These are phyloP conservation scores for Candida jianshihensis DNA, from an alignment of 805 yeast species.

Conservation along the genomic window DNA sequence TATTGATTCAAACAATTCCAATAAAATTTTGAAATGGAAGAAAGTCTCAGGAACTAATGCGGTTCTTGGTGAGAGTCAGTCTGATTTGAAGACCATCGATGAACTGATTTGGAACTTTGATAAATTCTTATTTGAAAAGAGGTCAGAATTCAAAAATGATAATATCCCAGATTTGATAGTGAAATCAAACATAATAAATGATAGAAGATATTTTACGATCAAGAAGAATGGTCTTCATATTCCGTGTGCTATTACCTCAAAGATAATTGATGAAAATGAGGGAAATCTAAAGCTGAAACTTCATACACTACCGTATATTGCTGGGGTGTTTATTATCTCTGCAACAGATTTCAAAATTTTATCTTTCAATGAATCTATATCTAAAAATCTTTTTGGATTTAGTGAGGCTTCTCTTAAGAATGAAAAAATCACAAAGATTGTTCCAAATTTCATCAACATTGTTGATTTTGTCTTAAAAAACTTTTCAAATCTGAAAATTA, in stretches of 20 bases:
- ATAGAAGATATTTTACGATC: constrained; percentile 57
- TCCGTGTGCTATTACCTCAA: constrained; percentile 71
- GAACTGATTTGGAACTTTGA: constrained; percentile 24
- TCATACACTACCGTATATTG: constrained; percentile 77
- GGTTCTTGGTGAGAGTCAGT: constrained; percentile 11
- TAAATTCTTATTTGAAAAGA: constrained; percentile 6
- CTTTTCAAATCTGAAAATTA: constrained; percentile 32
- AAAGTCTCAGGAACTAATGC: constrained; percentile 17
- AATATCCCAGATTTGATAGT: constrained; percentile 20
- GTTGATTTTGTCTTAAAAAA: constrained; percentile 26
- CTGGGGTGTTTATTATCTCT: constrained; percentile 74
- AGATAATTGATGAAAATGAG: constrained; percentile 43
- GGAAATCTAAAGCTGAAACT: constrained; percentile 50
- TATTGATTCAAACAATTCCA: constrained; percentile 23
- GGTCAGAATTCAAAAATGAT: constrained; percentile 5
- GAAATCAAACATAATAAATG: constrained; percentile 41
- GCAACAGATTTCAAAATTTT: constrained; percentile 36
- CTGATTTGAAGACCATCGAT: constrained; percentile 12
- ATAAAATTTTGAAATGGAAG: constrained; percentile 14
- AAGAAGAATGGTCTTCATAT: constrained; percentile 38
- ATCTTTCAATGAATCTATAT: constrained; percentile 74
- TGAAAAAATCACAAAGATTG: constrained; percentile 44
- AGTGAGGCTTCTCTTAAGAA: constrained; percentile 38
- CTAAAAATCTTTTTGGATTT: constrained; percentile 72
- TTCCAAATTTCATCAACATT: constrained; percentile 53